A percentile compares a stretch with the other conserved stretches of the same genome.
phyloP scores from a whole-genome alignment of 2,329 filamentous ascomycete species.

The Penicillium verrucosum region DNA sequence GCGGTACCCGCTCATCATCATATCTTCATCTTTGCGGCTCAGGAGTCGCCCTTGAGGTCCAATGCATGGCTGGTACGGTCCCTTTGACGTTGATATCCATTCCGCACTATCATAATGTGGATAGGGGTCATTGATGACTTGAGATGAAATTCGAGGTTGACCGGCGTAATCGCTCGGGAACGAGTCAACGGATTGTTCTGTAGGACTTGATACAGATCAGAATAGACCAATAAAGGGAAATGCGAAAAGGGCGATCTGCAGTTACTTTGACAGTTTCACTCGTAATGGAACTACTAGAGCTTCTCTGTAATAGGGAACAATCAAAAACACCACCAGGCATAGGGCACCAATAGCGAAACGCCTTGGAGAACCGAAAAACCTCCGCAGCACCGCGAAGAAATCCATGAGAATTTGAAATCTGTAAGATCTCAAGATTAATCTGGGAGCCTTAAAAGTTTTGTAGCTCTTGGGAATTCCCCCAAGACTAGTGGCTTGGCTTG shows the following conservation, averaged over 20 bases:
- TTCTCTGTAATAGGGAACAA: conserved; percentile 2
- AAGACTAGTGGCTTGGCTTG: conserved; percentile 3
- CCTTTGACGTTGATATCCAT: conserved; percentile 2
- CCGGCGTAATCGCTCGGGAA: conserved; percentile 4
- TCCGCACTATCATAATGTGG: conserved; percentile 5
- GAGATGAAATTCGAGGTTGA: background rate
- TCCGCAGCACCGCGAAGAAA: background rate
- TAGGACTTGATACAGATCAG: conserved; percentile 6
- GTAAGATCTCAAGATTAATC: background rate
- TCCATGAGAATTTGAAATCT: background rate
- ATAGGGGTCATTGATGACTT: conserved; percentile 10
- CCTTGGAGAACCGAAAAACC: background rate
- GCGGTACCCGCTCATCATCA: conserved; percentile 9
- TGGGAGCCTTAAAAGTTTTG: background rate
- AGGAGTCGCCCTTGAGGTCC: conserved; percentile 5
- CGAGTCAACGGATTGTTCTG: background rate
- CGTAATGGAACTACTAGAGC: background rate
- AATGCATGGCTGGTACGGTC: conserved; percentile 3
- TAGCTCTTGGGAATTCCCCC: background rate
- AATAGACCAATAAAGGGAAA: background rate
- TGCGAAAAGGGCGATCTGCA: background rate
- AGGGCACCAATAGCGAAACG: background rate
- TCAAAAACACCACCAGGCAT: background rate
- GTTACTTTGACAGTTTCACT: background rate
- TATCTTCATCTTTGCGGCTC: conserved; percentile 2